These are phyloP conservation scores for Fusarium lyarnte DNA, from an alignment of 2,329 filamentous ascomycete species.

Conservation along the genomic window DNA sequence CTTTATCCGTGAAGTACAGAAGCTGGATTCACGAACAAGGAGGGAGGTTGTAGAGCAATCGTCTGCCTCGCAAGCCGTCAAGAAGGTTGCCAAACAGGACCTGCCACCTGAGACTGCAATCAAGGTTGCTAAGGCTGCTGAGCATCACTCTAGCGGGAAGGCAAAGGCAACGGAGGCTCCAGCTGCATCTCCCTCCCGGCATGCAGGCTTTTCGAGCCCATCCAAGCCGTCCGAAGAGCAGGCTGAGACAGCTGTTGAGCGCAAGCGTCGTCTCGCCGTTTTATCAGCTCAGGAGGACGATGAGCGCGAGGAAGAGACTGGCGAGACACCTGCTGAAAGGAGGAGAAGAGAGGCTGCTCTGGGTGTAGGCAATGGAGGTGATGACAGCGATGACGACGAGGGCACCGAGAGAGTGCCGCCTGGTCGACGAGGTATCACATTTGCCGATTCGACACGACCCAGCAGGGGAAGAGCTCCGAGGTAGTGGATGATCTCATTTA, in stretches of 20 bases:
- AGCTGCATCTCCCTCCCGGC: constrained; percentile 31
- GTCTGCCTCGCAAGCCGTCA: constrained; percentile 58
- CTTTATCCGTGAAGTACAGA: constrained; percentile 78
- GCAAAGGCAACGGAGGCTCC: neutral
- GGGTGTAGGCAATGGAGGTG: constrained; percentile 61
- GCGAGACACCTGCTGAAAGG: constrained; percentile 79
- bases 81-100: constrained; percentile 59
- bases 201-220: constrained; percentile 11
- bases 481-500: constrained; percentile 14
- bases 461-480: constrained; percentile 29
- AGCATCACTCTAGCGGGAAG: constrained; percentile 13
- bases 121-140: constrained; percentile 34
- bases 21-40: constrained; percentile 73
- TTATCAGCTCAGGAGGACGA: constrained; percentile 56
- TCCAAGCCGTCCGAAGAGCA: constrained; percentile 35
- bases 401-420: constrained; percentile 64
- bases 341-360: constrained; percentile 78
- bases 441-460: constrained; percentile 59
- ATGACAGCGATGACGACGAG: constrained; percentile 64
- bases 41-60: constrained; percentile 64
- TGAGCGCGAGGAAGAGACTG: constrained; percentile 53
- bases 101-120: constrained; percentile 29
- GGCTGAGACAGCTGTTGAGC: constrained; percentile 76
- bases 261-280: constrained; percentile 69
- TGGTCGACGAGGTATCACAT: constrained; percentile 66